These are phyloP conservation scores for Aspergillus sp. DNA, from an alignment of 2,329 filamentous ascomycete species.

Conservation along the genomic window DNA sequence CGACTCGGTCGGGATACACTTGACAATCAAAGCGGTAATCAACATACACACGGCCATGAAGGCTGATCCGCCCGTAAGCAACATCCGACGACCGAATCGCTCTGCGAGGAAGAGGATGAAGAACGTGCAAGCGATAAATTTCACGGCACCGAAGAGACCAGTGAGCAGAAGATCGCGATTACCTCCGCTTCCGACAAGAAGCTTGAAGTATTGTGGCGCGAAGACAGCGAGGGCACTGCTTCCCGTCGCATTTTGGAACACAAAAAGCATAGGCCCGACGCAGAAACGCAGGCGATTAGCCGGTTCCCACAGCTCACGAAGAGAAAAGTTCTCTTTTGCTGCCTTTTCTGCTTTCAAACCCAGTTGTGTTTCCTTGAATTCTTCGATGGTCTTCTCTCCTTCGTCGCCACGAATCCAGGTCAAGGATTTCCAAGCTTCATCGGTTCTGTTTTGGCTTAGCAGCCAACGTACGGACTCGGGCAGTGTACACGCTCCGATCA, in stretches of 20 bases:
- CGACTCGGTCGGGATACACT: slow-evolving; percentile 44
- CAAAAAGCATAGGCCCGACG: neutral
- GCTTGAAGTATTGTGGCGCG: slow-evolving; percentile 55
- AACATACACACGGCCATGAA: slow-evolving; percentile 57
- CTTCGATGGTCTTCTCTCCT: slow-evolving; percentile 16
- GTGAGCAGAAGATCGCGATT: slow-evolving; percentile 48
- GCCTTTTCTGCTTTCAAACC: neutral
- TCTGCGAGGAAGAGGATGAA: slow-evolving; percentile 56
- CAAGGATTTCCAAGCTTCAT: slow-evolving; percentile 52
- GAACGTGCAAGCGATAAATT: slow-evolving; percentile 51
- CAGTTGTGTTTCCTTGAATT: slow-evolving; percentile 11
- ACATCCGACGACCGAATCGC: slow-evolving; percentile 52
- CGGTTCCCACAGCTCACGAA: neutral
- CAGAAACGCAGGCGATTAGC: neutral
- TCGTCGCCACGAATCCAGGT: slow-evolving; percentile 50
- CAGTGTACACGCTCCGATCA: slow-evolving; percentile 51
- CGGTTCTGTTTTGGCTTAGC: slow-evolving; percentile 49
- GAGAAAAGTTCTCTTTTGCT: neutral
- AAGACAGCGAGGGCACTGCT: neutral
- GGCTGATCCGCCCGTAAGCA: slow-evolving; percentile 50
- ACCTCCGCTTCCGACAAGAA: slow-evolving; percentile 49
- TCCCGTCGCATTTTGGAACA: neutral
- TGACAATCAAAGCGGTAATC: slow-evolving; percentile 51
- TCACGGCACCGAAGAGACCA: slow-evolving; percentile 56
- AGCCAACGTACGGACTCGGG: slow-evolving; percentile 54